Percentiles rank a stretch among this genome's conserved stretches.
Conservation (phyloP, 495 filamentous ascomycete species). For the Penicillium subrubescens region DNA sequence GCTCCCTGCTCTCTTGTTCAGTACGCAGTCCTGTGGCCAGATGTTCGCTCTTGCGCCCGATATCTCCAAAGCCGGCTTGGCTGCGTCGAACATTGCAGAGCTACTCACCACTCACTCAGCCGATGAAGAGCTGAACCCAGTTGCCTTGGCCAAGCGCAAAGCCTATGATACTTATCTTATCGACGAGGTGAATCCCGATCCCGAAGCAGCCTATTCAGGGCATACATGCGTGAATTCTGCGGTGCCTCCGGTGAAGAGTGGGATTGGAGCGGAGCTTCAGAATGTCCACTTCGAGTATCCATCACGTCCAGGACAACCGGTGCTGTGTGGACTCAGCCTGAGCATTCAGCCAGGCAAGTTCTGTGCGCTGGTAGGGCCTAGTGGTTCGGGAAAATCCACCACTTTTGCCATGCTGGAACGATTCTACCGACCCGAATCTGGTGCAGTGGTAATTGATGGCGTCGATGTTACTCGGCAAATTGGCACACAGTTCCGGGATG, state of each 20-base stretch:
- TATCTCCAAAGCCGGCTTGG: constrained; percentile 54
- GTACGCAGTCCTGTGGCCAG: constrained; percentile 64
- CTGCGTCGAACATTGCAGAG: constrained; percentile 38
- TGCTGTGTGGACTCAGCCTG: constrained; percentile 57
- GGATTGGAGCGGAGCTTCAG: constrained; percentile 51
- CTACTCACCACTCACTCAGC: constrained; percentile 36
- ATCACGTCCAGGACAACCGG: constrained; percentile 52
- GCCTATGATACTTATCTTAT: constrained; percentile 13
- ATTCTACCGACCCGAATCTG: constrained; percentile 52
- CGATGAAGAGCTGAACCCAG: constrained; percentile 30
- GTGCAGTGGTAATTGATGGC: constrained; percentile 43
- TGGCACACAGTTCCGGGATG: constrained; percentile 46
- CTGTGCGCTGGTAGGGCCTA: constrained; percentile 60
- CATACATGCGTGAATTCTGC: neutral
- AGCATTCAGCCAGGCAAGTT: constrained; percentile 58
- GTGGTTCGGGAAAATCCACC: constrained; percentile 63
- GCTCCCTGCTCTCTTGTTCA: constrained; percentile 57
- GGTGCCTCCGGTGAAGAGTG: constrained; percentile 12
- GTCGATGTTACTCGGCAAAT: constrained; percentile 40
- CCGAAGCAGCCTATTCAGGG: constrained; percentile 23
- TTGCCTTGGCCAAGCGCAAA: constrained; percentile 14
- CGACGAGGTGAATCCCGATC: constrained; percentile 29
- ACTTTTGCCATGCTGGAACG: constrained; percentile 61
- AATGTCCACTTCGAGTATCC: constrained; percentile 63
- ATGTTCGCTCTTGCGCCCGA: constrained; percentile 67